phyloP scores from a whole-genome alignment of 805 yeast genomes.

The Barnettozyma botsteinii region DNA sequence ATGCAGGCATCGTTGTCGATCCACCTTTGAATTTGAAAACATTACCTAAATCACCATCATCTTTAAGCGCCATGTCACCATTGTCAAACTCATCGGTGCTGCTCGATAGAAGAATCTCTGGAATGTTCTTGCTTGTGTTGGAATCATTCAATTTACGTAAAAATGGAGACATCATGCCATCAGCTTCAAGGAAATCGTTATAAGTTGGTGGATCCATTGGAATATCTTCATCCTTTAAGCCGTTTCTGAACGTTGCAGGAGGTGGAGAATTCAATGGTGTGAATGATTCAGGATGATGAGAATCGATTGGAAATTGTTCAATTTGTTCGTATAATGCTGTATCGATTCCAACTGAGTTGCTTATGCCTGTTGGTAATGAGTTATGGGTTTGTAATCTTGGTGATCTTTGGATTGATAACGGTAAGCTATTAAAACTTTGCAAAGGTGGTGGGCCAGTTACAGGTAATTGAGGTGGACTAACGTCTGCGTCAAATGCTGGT shows the following conservation, averaged over 20 bases:
- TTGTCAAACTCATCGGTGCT: background rate
- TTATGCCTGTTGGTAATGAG: background rate
- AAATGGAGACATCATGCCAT: slow-evolving; percentile 9
- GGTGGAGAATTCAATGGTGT: slow-evolving; percentile 9
- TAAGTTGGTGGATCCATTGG: slow-evolving; percentile 34
- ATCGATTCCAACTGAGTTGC: slow-evolving; percentile 2
- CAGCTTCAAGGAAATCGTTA: slow-evolving; percentile 23
- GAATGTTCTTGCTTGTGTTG: background rate
- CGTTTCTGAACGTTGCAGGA: slow-evolving; percentile 2
- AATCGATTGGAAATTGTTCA: background rate
- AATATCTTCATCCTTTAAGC: slow-evolving; percentile 5
- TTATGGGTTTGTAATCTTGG: background rate
- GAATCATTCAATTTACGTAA: background rate
- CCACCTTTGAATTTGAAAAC: slow-evolving; percentile 29
- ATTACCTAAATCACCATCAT: slow-evolving; percentile 26
- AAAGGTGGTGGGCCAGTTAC: too few species aligned
- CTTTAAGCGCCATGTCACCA: background rate
- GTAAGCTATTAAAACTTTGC: too few species aligned
- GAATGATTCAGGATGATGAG: background rate
- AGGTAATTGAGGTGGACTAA: slow-evolving; percentile 31
- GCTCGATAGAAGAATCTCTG: slow-evolving; percentile 1
- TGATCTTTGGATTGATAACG: too few species aligned
- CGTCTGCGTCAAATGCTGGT: slow-evolving; percentile 53
- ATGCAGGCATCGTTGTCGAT: slow-evolving; percentile 29
- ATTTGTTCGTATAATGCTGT: background rate